These are phyloP conservation scores for Calocybe cyanea DNA, from an alignment of 768 basidiomycete species.

Conservation along the genomic window DNA sequence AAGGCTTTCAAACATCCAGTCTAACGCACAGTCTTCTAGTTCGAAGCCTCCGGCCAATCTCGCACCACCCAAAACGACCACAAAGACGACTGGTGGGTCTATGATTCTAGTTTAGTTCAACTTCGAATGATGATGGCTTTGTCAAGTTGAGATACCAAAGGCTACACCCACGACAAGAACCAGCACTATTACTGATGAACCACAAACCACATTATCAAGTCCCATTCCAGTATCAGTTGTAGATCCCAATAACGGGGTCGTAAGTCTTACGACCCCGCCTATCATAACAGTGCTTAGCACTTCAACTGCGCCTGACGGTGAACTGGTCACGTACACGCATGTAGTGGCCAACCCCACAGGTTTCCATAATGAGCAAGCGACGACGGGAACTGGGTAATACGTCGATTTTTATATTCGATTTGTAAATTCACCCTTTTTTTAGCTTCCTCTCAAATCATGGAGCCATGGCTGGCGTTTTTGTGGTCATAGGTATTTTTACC, in stretches of 20 bases:
- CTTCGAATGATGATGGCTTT: background rate
- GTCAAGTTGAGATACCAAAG: slow-evolving; percentile 4
- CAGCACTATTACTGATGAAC: slow-evolving; percentile 37
- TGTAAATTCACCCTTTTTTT: background rate
- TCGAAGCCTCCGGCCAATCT: no score
- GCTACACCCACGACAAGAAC: slow-evolving; percentile 22
- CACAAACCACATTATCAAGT: slow-evolving; percentile 41
- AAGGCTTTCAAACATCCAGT: no score
- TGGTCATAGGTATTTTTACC: slow-evolving; percentile 56
- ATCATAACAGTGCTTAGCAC: slow-evolving; percentile 44
- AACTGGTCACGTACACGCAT: slow-evolving; percentile 45
- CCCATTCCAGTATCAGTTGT: slow-evolving; percentile 40
- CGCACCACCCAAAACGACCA: background rate
- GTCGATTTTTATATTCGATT: background rate
- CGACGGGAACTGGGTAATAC: slow-evolving; percentile 21
- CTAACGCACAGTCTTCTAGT: no score
- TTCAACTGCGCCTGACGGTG: slow-evolving; percentile 42
- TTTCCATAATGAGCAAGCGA: slow-evolving; percentile 17
- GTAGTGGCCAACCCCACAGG: slow-evolving; percentile 48
- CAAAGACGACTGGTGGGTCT: slow-evolving; percentile 4
- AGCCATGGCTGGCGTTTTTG: slow-evolving; percentile 72
- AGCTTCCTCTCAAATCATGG: slow-evolving; percentile 67
- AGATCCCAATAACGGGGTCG: slow-evolving; percentile 30
- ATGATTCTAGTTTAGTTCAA: background rate
- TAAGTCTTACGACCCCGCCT: slow-evolving; percentile 38